Base-by-base conservation (phyloP, 768 basidiomycete species). In the Panaeolus cyanescens region DNA sequence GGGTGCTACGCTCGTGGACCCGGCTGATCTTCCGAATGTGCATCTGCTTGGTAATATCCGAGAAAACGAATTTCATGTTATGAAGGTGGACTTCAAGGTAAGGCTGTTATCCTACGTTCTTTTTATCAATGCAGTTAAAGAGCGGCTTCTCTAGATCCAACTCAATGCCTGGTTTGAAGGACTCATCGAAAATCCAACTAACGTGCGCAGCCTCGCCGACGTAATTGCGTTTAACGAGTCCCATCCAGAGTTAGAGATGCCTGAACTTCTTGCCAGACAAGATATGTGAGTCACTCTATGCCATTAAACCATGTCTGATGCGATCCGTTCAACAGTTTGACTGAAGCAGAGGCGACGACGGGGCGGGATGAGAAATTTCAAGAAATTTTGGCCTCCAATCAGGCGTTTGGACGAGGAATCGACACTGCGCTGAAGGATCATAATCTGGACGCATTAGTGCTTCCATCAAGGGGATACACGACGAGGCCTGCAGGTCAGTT, bases 361-460 rank as follows among this genome's bases (percentile, higher is more conserved):
- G 56, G 56, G 4, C 32, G 56, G n/a, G 37, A 58, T 30, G 28
- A 25, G 3, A 30, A 37, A 19, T 58, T 40, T 30, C 19, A 58
- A 25, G 25, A 42, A 4, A 2, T 42, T 15, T 30, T 58, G 20
- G 36, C 25, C 7, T 32, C n/a, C 10, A 58, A 39, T 30, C 36
- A 30, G 22, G 36, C 33, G 10, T 25, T 39, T 17, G 56, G 36
- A 5, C 69, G 75, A 8, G 86, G 86, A 7, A 87, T 88, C 22
- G 85, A 87, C 60, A 82, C 80, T 1, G 76, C 76, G 2, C 70
- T 88, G 20, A 71, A 82, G 55, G 63, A 72, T 50, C 75, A 79
- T 58, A 72, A 78, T 3, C 74, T 87, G 0, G 82, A 87, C 60
- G 86, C 85, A 0, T 66, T 87, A 6, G 75, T 87, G 36, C 68